These are phyloP conservation scores for Pseudogymnoascus sp. DNA, from an alignment of 2,329 filamentous ascomycete genomes.

Conservation along the genomic window DNA sequence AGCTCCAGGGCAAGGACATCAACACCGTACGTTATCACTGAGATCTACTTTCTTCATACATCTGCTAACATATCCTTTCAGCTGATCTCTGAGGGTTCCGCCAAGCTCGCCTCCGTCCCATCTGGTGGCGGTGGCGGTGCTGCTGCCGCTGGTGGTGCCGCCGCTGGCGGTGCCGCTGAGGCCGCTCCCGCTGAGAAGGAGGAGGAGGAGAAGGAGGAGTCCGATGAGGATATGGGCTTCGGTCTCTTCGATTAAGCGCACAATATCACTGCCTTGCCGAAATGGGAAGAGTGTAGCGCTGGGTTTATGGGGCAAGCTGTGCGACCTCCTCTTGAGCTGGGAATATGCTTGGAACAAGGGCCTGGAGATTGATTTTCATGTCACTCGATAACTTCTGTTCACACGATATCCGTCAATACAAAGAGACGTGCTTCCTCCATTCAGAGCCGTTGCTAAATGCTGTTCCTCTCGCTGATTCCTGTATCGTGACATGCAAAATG, in stretches of 20 bases:
- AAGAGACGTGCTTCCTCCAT: conserved; percentile 29
- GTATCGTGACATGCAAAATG: conserved; percentile 13
- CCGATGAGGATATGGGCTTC: conserved; percentile 71
- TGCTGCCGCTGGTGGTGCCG: conserved; percentile 58
- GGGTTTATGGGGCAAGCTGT: conserved; percentile 23
- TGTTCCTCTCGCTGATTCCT: conserved; percentile 13
- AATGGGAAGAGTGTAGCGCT: neutral
- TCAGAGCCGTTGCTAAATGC: neutral
- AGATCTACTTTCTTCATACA: conserved; percentile 20
- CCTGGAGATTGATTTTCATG: conserved; percentile 11
- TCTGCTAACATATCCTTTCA: conserved; percentile 35
- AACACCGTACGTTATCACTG: conserved; percentile 60
- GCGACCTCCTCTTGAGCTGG: conserved; percentile 22
- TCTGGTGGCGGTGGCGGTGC: conserved; percentile 77
- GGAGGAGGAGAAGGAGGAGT: conserved; percentile 66
- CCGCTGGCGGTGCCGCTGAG: conserved; percentile 58
- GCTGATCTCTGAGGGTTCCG: conserved; percentile 83
- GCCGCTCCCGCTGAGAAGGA: conserved; percentile 57
- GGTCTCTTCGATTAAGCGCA: conserved; percentile 65
- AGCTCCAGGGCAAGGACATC: conserved; percentile 90
- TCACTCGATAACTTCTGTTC: conserved; percentile 15
- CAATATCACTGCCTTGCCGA: conserved; percentile 18
- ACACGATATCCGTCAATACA: conserved; percentile 28
- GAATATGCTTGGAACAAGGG: conserved; percentile 24
- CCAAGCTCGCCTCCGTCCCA: conserved; percentile 96